phyloP scores from a whole-genome alignment of 306 rosid genomes.

The Corylus heterophylla region DNA sequence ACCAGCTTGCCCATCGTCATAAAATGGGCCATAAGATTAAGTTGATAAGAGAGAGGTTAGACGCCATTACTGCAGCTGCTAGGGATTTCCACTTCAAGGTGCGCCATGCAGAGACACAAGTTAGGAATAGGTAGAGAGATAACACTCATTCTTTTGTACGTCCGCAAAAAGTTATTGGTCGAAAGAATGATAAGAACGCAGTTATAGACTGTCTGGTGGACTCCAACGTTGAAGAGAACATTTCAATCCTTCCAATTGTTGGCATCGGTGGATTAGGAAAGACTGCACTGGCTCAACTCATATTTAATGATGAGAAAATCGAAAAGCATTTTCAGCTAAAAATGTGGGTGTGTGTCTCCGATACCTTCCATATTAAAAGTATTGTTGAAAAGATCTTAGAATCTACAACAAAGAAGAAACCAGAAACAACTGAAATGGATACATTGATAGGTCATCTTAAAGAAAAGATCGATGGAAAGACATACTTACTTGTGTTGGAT shows the following conservation, averaged over 20 bases:
- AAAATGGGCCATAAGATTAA: neutral
- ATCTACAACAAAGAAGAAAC: neutral
- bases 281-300: constrained; percentile 18
- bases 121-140: neutral
- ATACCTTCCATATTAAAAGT: too few species aligned
- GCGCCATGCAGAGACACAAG: too few species aligned
- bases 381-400: neutral
- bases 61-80: neutral
- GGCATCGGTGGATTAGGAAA: constrained; percentile 26
- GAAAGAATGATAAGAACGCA: constrained; percentile 2
- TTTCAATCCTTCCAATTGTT: constrained; percentile 17
- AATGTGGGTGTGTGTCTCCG: constrained; percentile 5
- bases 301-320: neutral
- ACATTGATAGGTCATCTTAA: neutral
- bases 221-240: neutral
- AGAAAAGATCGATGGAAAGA: neutral
- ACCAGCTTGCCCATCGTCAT: neutral
- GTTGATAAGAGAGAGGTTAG: neutral
- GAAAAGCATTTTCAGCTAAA: neutral
- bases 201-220: neutral
- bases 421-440: neutral
- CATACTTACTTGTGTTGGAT: constrained; percentile 15
- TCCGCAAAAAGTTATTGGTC: neutral
- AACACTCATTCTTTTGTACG: neutral
- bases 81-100: neutral